A percentile compares a stretch with the other conserved stretches of the same genome.
These are phyloP conservation scores for Orbilia ellipsospora DNA, from an alignment of 2,329 filamentous ascomycete genomes.

Conservation along the genomic window DNA sequence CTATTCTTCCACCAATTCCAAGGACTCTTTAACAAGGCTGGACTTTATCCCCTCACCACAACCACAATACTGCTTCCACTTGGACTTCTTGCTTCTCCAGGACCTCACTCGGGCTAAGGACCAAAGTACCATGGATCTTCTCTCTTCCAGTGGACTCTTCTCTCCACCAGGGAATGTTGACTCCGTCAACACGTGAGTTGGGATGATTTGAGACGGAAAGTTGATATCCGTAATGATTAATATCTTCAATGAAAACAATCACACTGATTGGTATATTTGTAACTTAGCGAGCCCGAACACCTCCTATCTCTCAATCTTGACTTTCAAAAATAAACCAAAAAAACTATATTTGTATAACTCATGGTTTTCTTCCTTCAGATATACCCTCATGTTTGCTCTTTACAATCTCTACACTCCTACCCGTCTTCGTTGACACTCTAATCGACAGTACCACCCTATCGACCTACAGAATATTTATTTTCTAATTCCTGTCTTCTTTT, in stretches of 20 bases:
- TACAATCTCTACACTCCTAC: constrained; percentile 15
- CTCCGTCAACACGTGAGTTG: constrained; percentile 14
- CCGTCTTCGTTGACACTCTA: constrained; percentile 31
- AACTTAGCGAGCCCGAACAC: constrained; percentile 44
- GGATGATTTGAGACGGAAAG: neutral
- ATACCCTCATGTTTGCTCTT: constrained; percentile 11
- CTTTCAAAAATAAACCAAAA: neutral
- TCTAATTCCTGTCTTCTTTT: constrained; percentile 28
- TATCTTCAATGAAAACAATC: neutral
- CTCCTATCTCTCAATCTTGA: neutral
- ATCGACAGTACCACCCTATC: constrained; percentile 13
- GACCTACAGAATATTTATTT: constrained; percentile 20
- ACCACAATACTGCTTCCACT: neutral
- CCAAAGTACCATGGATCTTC: constrained; percentile 1
- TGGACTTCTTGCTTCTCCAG: constrained; percentile 9
- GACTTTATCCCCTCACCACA: neutral
- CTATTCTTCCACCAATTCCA: neutral
- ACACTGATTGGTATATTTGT: constrained; percentile 36
- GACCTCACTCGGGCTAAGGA: constrained; percentile 8
- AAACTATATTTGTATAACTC: constrained; percentile 19
- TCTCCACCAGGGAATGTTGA: constrained; percentile 5
- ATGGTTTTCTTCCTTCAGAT: constrained; percentile 14
- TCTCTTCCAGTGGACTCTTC: constrained; percentile 12
- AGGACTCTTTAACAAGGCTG: constrained; percentile 4
- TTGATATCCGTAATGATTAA: neutral